Evolutionary conservation across 306 rosid genomes (phyloP), one percentile per base, ranked within the genome.

Genomic region (Citrullus amarus): DNA sequence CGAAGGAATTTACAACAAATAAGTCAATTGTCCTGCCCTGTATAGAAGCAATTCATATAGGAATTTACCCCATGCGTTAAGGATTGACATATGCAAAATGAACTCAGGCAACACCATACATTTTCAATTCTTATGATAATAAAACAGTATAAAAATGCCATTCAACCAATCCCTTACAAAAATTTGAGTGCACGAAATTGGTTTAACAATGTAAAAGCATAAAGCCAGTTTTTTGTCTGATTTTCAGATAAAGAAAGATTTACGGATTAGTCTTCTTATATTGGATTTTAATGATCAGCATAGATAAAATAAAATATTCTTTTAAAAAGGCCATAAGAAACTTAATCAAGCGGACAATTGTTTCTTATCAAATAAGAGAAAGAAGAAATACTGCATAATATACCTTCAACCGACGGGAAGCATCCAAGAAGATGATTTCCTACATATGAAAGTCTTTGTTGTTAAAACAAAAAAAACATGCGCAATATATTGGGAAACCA

Each of bases 1-100:
- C 98, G 18, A 85, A 91, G 25, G 98, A 91, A 87, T 91, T 93
- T 63, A 93, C 96, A 51, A 91, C 96, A 86, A 93, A 93, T 61
- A 93, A 82, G 83, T 93, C 98, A 46, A 91, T 84, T 1, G 90
- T 86, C 53, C 88, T 85, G 82, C 96, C 97, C 98, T 93, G 85
- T 76, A 87, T 48, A 83, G 79, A 84, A 34, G 17, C 44, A 79
- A 81, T 51, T 81, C 36, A 53, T 53, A 54, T 53, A 28, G 41
- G 18, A 61, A 20, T 13, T 67, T 17, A 51, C 20, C 22, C 75
- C 34, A 43, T 12, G 25, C 60, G 30, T 48, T 16, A 22, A 72
- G 77, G 41, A 48, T 46, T 12, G 22, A 12, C 3, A 51, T 53
- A 20, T 39, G 8, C 17, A 73, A 15, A 51, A 73, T 30, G 62